Evolutionary conservation across 2,329 filamentous ascomycete genomes (phyloP), one percentile per base, ranked within the genome.

Genomic region (Colletotrichum tanaceti): DNA sequence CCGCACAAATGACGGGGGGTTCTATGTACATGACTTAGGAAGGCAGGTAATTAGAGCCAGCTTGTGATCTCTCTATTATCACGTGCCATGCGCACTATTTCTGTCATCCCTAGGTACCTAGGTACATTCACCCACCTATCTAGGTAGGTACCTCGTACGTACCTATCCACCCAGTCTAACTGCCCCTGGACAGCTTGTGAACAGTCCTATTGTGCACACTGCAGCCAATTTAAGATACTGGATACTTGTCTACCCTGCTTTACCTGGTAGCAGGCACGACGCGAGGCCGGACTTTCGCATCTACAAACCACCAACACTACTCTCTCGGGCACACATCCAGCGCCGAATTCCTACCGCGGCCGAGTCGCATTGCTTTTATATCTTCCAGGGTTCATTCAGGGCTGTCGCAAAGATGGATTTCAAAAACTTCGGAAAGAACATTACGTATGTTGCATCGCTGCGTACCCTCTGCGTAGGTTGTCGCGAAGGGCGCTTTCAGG

Each of bases 371-470:
- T 46, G 18, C 32, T 43, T 50, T 58, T 22, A 14, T 11, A 18
- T 24, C 22, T 14, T 9, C 32, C 35, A 39, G 14, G 11, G 10
- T 43, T 24, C 41, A 38, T 49, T 13, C 22, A 54, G 22, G 52
- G 43, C n/a, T n/a, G 38, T 68, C 58, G 72, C 71, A 64, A 78
- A 71, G 66, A 88, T 88, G 86, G 86, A 89, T 74, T 88, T 89
- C 81, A 87, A 86, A 77, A 86, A 82, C 73, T 80, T 89, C 66
- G 83, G 86, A 76, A 88, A 85, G 76, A 84, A 81, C 77, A 77
- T 89, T 75, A 85, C 82, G 86, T 88, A 80, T 65, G 82, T 63
- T 46, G 62, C 65, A 82, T 62, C 54, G 65, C 43, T 24, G 22
- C 50, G 39, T 32, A 61, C 69, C 70, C 66, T 63, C 61, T 67